Evolutionary conservation across 495 filamentous ascomycete genomes (phyloP), one percentile per base, ranked within the genome.

Genomic region (Penicillium waksmanii): DNA sequence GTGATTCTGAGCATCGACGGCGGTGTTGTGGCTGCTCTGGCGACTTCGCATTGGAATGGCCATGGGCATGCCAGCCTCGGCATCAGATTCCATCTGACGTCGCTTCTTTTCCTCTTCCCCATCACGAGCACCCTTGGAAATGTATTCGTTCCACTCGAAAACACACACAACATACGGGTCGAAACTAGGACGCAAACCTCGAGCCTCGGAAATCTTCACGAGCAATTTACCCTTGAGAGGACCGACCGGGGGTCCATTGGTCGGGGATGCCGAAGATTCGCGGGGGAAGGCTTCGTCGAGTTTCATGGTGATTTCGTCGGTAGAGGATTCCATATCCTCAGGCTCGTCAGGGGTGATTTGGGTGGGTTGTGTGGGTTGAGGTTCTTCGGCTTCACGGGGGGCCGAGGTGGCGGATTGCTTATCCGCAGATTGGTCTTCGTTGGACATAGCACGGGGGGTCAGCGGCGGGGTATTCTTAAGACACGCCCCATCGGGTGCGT

Each of bases 161-260:
- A 96, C 93, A 43, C 92, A 96, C 13, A 98, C 93, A 19, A 96
- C 92, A 68, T 98, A 98, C 2, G 95, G 95, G 66, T 96, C 89
- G 40, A 85, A 83, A 68, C 92, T 92, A 11, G 87, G 90, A 52
- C 88, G 83, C 25, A 98, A 74, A 3, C 90, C 91, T 65, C 90
- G 84, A 34, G 88, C 95, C 74, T 96, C 91, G 55, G 85, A 78
- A 33, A 98, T 93, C 61, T 88, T 91, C 55, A 98, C 90, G 33
- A 89, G 89, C 18, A 98, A 81, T 72, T 96, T 96, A 25, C 95
- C 95, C 70, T 90, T 95, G 23, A 91, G 82, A 11, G 87, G 79
- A n/a, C 88, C 89, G 7, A 92, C 87, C 5, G 87, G 82, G 1
- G 86, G 81, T 12, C 77, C 84, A 40, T 75, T 68, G 70, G 68